A percentile compares a stretch with the other conserved stretches of the same genome.
phyloP scores from a whole-genome alignment of 768 basidiomycete species.

The Steccherinum ochraceum region DNA sequence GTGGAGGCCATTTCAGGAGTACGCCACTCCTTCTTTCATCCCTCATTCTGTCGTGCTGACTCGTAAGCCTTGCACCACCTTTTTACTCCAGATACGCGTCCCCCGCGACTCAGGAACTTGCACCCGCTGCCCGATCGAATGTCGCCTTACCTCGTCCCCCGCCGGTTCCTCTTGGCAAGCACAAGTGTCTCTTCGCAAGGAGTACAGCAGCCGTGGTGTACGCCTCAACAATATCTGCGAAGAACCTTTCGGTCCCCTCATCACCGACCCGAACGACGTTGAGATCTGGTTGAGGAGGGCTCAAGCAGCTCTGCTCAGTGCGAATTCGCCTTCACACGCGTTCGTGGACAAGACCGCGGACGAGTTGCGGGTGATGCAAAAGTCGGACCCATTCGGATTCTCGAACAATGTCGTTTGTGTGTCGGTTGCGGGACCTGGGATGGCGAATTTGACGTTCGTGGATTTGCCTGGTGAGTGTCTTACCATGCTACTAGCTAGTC shows the following conservation, averaged over 20 bases:
- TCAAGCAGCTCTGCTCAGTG: slow-evolving; percentile 51
- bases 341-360: slow-evolving; percentile 14
- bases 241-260: slow-evolving; percentile 33
- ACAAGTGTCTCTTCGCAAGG: slow-evolving; percentile 36
- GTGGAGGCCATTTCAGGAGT: slow-evolving; percentile 46
- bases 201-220: slow-evolving; percentile 28
- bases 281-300: slow-evolving; percentile 53
- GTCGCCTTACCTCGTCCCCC: slow-evolving; percentile 20
- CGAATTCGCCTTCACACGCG: slow-evolving; percentile 22
- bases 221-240: slow-evolving; percentile 19
- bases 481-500: background rate
- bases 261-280: slow-evolving; percentile 36
- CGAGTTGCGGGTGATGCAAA: background rate
- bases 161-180: slow-evolving; percentile 26
- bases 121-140: slow-evolving; percentile 33
- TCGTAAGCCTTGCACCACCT: background rate
- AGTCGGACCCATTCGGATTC: slow-evolving; percentile 12
- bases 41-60: no score
- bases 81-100: slow-evolving; percentile 27
- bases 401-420: slow-evolving; percentile 23
- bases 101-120: slow-evolving; percentile 45
- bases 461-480: slow-evolving; percentile 25
- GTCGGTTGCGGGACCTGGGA: slow-evolving; percentile 18
- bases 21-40: slow-evolving; percentile 34
- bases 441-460: slow-evolving; percentile 24